Evolutionary conservation across 2,329 filamentous ascomycete species (phyloP).

Genomic region (Verticillium isaacii): DNA sequence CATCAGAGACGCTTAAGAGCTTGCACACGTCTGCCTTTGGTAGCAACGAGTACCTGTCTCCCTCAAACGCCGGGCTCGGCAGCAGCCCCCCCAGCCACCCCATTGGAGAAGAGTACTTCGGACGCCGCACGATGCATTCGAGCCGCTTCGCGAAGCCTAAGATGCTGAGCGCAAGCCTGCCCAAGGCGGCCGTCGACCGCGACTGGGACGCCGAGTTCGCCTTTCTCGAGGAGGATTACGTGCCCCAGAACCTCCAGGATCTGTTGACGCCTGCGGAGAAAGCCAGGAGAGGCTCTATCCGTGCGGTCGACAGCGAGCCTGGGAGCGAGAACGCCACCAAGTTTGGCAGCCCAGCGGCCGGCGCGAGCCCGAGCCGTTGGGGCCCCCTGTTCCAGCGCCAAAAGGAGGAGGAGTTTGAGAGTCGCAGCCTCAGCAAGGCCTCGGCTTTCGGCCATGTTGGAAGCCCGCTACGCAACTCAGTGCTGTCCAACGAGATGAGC

Average conservation of each 20-base stretch:
- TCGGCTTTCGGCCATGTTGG: slow-evolving; percentile 65
- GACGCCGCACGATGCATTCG: slow-evolving; percentile 68
- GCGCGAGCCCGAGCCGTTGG: slow-evolving; percentile 57
- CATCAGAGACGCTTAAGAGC: slow-evolving; percentile 59
- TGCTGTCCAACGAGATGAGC: slow-evolving; percentile 50
- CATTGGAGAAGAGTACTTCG: slow-evolving; percentile 56
- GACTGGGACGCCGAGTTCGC: slow-evolving; percentile 67
- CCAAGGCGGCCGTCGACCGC: slow-evolving; percentile 57
- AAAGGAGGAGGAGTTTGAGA: slow-evolving; percentile 47
- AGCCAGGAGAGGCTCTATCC: slow-evolving; percentile 56
- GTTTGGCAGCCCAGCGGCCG: slow-evolving; percentile 54
- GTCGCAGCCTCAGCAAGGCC: slow-evolving; percentile 23
- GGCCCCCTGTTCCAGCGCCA: slow-evolving; percentile 56
- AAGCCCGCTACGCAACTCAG: slow-evolving; percentile 60
- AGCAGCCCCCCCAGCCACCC: slow-evolving; percentile 48
- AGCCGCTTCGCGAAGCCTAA: slow-evolving; percentile 64
- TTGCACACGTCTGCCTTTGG: slow-evolving; percentile 66
- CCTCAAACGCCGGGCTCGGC: slow-evolving; percentile 31
- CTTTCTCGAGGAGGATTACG: slow-evolving; percentile 79
- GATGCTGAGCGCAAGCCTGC: slow-evolving; percentile 63
- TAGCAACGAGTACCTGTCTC: slow-evolving; percentile 58
- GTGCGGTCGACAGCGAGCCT: slow-evolving; percentile 48
- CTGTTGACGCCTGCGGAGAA: slow-evolving; percentile 64
- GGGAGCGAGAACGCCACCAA: slow-evolving; percentile 45
- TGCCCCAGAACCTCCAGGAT: slow-evolving; percentile 68